These are phyloP conservation scores for Neurospora hispaniola DNA, from an alignment of 495 filamentous ascomycete genomes.

Conservation along the genomic window DNA sequence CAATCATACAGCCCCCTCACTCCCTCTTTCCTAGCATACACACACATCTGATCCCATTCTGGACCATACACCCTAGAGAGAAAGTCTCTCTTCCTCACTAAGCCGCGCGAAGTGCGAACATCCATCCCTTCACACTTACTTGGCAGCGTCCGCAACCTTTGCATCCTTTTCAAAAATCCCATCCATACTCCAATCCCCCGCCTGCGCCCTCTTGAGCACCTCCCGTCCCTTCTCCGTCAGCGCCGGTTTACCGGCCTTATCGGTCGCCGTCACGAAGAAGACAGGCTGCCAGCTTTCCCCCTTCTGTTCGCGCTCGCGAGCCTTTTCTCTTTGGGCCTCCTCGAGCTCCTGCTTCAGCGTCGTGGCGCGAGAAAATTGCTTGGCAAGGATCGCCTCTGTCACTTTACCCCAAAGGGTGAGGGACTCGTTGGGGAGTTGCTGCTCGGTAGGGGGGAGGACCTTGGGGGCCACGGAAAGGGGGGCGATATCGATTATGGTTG, in stretches of 20 bases:
- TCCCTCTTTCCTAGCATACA: neutral
- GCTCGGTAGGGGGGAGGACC: constrained; percentile 57
- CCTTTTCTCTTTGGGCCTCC: constrained; percentile 76
- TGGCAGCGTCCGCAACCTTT: neutral
- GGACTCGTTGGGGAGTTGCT: constrained; percentile 83
- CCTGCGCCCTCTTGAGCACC: constrained; percentile 58
- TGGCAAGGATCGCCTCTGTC: constrained; percentile 74
- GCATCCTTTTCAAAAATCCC: constrained; percentile 21
- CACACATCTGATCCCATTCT: neutral
- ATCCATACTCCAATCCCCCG: constrained; percentile 43
- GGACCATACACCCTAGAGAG: too few relatives aligned
- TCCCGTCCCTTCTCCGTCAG: constrained; percentile 66
- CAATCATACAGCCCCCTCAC: neutral
- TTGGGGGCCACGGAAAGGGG: constrained; percentile 72
- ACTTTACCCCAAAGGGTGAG: constrained; percentile 79
- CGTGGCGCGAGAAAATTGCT: constrained; percentile 77
- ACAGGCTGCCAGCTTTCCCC: constrained; percentile 70
- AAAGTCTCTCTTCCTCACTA: neutral
- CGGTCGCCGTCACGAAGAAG: constrained; percentile 72
- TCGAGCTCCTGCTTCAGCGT: constrained; percentile 83
- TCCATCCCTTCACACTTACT: neutral
- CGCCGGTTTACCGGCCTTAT: constrained; percentile 65
- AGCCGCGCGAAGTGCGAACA: neutral
- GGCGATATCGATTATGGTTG: constrained; percentile 71
- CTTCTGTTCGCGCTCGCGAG: constrained; percentile 59